Percentiles rank a stretch among this genome's conserved stretches.
Evolutionary conservation across 1,139 yeast species (phyloP).

Genomic region (Pichia sp.): DNA sequence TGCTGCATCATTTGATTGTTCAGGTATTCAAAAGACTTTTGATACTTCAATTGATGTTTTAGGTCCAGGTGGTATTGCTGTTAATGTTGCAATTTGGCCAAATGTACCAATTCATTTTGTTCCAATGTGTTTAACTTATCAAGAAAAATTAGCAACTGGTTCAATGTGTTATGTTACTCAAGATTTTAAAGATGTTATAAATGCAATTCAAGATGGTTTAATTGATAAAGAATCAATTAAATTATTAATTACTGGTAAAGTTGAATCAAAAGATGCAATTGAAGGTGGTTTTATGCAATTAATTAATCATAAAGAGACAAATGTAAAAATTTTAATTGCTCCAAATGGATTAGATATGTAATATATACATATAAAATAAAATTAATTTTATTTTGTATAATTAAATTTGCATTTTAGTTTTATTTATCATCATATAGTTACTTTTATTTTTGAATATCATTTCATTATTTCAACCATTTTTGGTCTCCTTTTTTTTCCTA

Average conservation of each 20-base stretch:
- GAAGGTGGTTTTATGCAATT: constrained; percentile 35
- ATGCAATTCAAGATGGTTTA: constrained; percentile 31
- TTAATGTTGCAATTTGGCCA: constrained; percentile 60
- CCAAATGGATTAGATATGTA: constrained; percentile 26
- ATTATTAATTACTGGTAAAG: constrained; percentile 33
- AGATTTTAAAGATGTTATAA: constrained; percentile 36
- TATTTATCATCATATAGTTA: too few relatives aligned
- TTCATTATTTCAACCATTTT: too few relatives aligned
- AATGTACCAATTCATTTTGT: constrained; percentile 32
- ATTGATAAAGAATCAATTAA: constrained; percentile 29
- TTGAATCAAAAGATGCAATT: constrained; percentile 33
- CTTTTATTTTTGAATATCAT: too few relatives aligned
- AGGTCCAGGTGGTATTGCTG: constrained; percentile 55
- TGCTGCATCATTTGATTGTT: constrained; percentile 54
- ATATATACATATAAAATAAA: background rate
- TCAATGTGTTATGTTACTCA: constrained; percentile 37
- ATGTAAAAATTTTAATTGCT: constrained; percentile 35
- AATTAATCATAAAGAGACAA: constrained; percentile 34
- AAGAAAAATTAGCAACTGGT: constrained; percentile 37
- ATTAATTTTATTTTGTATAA: too few relatives aligned
- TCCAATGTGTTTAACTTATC: constrained; percentile 37
- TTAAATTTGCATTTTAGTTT: background rate
- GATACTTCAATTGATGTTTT: constrained; percentile 45
- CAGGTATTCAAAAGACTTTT: constrained; percentile 53
- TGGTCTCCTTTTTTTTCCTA: too few relatives aligned